These are phyloP conservation scores for Blastocystis hominis DNA, from an alignment of 352 stramenopile genomes.

Conservation along the genomic window DNA sequence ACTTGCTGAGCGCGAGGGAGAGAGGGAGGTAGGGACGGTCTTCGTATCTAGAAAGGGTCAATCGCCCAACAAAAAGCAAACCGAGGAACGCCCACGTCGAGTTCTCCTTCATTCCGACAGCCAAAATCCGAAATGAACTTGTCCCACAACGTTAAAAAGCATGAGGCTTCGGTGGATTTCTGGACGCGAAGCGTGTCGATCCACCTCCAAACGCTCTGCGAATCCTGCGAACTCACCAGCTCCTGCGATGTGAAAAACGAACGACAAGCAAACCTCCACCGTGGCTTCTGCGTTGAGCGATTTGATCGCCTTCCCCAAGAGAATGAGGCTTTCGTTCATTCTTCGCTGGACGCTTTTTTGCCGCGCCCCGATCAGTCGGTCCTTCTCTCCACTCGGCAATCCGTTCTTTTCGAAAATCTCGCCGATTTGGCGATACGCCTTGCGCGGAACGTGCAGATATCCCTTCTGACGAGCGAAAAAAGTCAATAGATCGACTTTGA, in stretches of 20 bases:
- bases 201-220: neutral
- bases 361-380: neutral
- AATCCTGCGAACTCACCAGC: neutral
- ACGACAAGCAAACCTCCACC: neutral
- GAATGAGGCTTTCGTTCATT: neutral
- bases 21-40: neutral
- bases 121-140: conserved; percentile 21
- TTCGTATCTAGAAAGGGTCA: neutral
- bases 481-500: neutral
- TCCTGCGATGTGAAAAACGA: neutral
- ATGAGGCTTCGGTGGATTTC: neutral
- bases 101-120: neutral
- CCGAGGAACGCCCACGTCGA: neutral
- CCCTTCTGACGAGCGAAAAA: neutral
- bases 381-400: neutral
- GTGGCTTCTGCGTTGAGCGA: neutral
- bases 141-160: neutral
- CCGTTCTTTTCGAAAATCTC: neutral
- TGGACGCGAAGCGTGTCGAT: neutral
- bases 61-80: neutral
- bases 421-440: neutral
- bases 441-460: neutral
- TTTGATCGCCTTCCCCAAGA: neutral
- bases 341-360: neutral
- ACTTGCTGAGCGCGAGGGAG: neutral